Base-by-base conservation (phyloP, 306 rosid genomes). In the Prosopis cineraria region DNA sequence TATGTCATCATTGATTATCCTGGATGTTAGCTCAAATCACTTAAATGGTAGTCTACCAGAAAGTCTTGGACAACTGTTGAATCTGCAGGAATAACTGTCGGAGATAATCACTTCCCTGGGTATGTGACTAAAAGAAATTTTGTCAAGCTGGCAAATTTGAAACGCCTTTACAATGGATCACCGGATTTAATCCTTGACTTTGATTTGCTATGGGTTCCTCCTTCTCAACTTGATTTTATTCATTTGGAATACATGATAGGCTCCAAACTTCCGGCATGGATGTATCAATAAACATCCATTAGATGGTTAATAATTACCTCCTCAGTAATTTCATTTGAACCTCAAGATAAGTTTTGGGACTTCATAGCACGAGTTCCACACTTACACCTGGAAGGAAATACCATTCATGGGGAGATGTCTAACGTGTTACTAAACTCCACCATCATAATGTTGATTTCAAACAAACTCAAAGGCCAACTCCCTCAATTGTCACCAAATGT, bases 321-420 rank as follows among this genome's bases (percentile, higher is more conserved):
- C 74, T 83, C 84, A 20, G 29, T 0, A 10, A 25, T 73, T 59
- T 41, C 80, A 10, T 73, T 39, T 27, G 70, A 72, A 36, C 63
- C 81, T 24, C 82, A 70, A 1, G 33, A 60, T 16, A 83, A 74
- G 82, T 75, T 83, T 75, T 78, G 72, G 82, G 22, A 40, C 25
- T 70, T 74, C 31, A 8, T 70, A 55, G 5, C 60, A 10, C 60
- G 11, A 45, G 3, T 70, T 12, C 17, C 27, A 2, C 0, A 24
- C 12, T 19, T 77, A 5, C 0, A 0, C 5, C 8, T 84, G 1
- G 2, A 71, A 40, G 16, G 41, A 12, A 84, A 85, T 56, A 29
- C 58, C 3, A 39, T 83, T 47, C 29, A 36, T 0, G 81, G 78
- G 1, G 65, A 64, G 17, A 78, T 58, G 8, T 82, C 87, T 7